Conservation (phyloP, 257 asterid genomes). For the Solanum clarkiae region DNA sequence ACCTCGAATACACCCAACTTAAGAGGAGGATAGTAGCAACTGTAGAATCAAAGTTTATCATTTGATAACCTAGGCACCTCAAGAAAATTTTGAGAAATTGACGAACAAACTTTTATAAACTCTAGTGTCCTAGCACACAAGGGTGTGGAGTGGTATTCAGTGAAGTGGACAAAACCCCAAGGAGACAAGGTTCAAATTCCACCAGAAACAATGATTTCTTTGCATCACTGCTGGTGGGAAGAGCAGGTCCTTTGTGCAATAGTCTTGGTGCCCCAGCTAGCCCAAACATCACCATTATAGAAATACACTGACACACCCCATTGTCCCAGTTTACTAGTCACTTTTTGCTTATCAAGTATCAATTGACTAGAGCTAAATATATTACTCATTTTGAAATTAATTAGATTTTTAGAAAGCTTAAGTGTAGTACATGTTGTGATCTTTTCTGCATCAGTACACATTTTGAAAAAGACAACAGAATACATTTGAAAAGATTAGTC, state of each 20-base stretch:
- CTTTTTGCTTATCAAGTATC: not conserved
- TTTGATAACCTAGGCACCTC: not conserved
- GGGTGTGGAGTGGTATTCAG: not conserved
- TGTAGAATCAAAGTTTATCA: not conserved
- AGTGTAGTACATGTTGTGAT: not conserved
- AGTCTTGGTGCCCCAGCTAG: not conserved
- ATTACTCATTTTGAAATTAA: not conserved
- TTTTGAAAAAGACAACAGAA: not conserved
- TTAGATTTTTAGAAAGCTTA: not conserved
- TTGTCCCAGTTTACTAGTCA: not conserved
- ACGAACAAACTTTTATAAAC: not conserved
- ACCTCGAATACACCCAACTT: not conserved
- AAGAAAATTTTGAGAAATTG: not conserved
- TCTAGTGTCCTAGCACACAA: not conserved
- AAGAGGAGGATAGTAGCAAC: not conserved
- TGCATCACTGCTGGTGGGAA: not conserved
- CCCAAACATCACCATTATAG: not conserved
- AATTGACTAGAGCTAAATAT: not conserved
- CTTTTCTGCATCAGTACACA: not conserved
- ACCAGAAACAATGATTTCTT: not conserved
- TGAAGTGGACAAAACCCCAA: not conserved
- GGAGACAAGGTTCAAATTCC: not conserved
- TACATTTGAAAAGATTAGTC: not conserved
- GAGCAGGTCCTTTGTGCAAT: not conserved
- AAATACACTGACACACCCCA: not conserved